Percentiles rank a stretch among this genome's conserved stretches.
phyloP scores from a whole-genome alignment of 2,329 filamentous ascomycete species.

The Penicillium paneum region DNA sequence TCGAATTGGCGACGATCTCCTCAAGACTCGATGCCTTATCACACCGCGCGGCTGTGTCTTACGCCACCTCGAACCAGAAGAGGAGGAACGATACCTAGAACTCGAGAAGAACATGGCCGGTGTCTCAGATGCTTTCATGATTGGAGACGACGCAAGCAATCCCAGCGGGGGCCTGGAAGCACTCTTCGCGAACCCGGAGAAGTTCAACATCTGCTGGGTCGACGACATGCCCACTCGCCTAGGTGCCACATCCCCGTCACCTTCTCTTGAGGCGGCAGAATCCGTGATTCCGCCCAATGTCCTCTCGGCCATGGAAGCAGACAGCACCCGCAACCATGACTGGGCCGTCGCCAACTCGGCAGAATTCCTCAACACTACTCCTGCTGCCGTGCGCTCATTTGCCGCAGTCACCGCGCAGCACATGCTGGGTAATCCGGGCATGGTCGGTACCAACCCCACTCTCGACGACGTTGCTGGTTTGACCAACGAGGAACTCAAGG shows the following conservation, averaged over 20 bases:
- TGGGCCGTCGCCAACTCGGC: conserved; percentile 38
- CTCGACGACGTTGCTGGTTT: conserved; percentile 44
- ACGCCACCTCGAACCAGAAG: conserved; percentile 44
- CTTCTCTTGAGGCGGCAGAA: conserved; percentile 23
- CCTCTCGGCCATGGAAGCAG: conserved; percentile 40
- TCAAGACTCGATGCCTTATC: conserved; percentile 45
- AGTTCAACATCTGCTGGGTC: conserved; percentile 47
- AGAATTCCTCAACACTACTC: conserved; percentile 36
- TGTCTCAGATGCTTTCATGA: conserved; percentile 34
- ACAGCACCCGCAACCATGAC: conserved; percentile 38
- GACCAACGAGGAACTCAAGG: conserved; percentile 41
- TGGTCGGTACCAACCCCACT: conserved; percentile 32
- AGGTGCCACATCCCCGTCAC: conserved; percentile 25
- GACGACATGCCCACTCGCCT: conserved; percentile 33
- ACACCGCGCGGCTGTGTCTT: conserved; percentile 46
- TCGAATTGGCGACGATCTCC: conserved; percentile 35
- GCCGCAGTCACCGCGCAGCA: conserved; percentile 39
- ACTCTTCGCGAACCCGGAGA: conserved; percentile 45
- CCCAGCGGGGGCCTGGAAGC: conserved; percentile 45
- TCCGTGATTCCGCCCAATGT: conserved; percentile 35
- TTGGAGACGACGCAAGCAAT: conserved; percentile 44
- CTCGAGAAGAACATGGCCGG: conserved; percentile 40
- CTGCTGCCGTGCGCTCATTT: conserved; percentile 35
- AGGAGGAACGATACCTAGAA: conserved; percentile 46
- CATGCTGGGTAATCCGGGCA: conserved; percentile 33